A percentile compares a stretch with the other conserved stretches of the same genome.
Conservation (phyloP, 78 protist genomes). For the Pigoraptor vietnamica region DNA sequence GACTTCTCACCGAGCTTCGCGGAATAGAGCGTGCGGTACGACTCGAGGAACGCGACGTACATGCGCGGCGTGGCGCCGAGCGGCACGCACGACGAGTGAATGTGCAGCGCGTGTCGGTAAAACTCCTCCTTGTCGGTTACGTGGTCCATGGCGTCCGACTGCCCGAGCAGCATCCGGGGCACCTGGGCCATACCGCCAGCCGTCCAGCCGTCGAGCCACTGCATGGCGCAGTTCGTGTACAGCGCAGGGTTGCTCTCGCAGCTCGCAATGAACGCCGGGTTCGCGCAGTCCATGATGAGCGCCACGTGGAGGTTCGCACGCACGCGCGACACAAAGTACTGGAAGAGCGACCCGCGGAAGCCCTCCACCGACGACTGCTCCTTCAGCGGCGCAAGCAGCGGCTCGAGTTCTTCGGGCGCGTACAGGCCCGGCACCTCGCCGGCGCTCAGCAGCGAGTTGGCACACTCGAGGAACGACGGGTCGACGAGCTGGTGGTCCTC, state of each 20-base stretch:
- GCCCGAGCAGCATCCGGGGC: conserved; percentile 4
- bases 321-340: conserved; percentile 52
- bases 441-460: conserved; percentile 67
- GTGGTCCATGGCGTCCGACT: neutral
- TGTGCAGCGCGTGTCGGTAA: neutral
- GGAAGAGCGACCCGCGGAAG: conserved; percentile 20
- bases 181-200: conserved; percentile 7
- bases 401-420: conserved; percentile 71
- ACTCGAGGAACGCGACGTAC: conserved; percentile 15
- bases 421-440: conserved; percentile 87
- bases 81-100: conserved; percentile 7
- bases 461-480: conserved; percentile 43
- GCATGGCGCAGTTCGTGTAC: conserved; percentile 47
- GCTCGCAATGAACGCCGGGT: conserved; percentile 27
- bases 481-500: conserved; percentile 71
- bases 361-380: neutral
- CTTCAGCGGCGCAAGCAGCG: conserved; percentile 49
- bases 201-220: conserved; percentile 61
- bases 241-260: conserved; percentile 81
- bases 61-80: conserved; percentile 34
- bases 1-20: neutral
- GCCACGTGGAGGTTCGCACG: conserved; percentile 51
- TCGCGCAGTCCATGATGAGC: conserved; percentile 54
- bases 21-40: conserved; percentile 5
- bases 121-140: neutral